Percentiles rank a stretch among this genome's conserved stretches.
phyloP scores from a whole-genome alignment of 768 basidiomycete genomes.

The Hericium rajendrae region DNA sequence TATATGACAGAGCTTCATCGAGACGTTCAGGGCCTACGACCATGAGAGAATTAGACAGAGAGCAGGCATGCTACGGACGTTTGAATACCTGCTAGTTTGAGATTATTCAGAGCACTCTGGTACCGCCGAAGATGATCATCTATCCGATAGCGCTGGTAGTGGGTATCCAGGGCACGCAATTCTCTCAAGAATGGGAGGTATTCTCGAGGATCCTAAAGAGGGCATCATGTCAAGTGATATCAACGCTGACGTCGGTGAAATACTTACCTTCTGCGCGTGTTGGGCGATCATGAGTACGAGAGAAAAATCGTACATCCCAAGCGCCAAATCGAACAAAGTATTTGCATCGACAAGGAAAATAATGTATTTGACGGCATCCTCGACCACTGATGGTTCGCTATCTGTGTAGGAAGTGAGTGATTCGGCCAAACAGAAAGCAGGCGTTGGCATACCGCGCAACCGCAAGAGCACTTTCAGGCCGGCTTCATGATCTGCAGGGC shows the following conservation, averaged over 20 bases:
- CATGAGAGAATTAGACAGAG: not conserved
- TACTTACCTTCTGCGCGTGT: slow-evolving; percentile 84
- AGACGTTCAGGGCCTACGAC: slow-evolving; percentile 56
- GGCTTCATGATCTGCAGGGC: slow-evolving; percentile 84
- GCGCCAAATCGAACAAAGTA: slow-evolving; percentile 82
- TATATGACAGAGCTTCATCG: slow-evolving; percentile 70
- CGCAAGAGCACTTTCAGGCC: slow-evolving; percentile 66
- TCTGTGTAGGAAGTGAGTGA: slow-evolving; percentile 21
- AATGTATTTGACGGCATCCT: slow-evolving; percentile 96
- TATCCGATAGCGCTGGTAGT: slow-evolving; percentile 83
- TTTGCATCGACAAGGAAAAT: slow-evolving; percentile 96
- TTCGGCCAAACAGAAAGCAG: too few species aligned
- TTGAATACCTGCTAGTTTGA: slow-evolving; percentile 55
- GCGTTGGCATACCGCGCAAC: slow-evolving; percentile 53
- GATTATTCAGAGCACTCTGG: slow-evolving; percentile 62
- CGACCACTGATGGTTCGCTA: slow-evolving; percentile 66
- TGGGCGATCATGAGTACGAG: slow-evolving; percentile 94
- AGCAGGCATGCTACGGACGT: not conserved
- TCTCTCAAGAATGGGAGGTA: slow-evolving; percentile 96
- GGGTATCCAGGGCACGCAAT: slow-evolving; percentile 65
- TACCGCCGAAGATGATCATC: slow-evolving; percentile 84
- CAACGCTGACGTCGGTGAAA: not conserved
- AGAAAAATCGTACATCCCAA: slow-evolving; percentile 99
- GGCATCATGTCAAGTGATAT: not conserved
- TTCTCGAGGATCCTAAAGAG: slow-evolving; percentile 82